Conservation (phyloP, 2,329 filamentous ascomycete species). For the Chrysoporthe puriensis region DNA sequence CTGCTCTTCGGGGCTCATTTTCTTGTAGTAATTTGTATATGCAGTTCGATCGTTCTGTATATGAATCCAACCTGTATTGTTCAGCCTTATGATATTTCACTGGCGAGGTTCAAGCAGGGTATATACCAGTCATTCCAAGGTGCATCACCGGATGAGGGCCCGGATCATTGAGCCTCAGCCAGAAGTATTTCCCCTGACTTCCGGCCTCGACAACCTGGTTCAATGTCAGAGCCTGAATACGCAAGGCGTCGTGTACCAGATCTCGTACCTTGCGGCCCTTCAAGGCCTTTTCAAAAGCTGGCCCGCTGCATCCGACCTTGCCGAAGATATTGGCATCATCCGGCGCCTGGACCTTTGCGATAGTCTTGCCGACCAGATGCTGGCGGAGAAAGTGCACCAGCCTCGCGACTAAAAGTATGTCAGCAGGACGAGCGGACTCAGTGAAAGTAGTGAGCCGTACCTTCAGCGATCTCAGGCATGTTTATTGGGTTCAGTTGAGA, state of each 20-base stretch:
- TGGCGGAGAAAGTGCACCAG: constrained; percentile 84
- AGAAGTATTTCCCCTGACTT: constrained; percentile 97
- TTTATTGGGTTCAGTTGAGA: background rate
- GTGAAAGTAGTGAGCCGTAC: constrained; percentile 37
- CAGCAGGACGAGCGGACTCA: constrained; percentile 15
- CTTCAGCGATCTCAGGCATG: constrained; percentile 69
- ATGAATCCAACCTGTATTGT: constrained; percentile 73
- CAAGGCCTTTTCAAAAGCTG: constrained; percentile 74
- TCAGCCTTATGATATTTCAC: constrained; percentile 48
- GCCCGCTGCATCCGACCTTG: constrained; percentile 81
- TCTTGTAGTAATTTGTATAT: constrained; percentile 83
- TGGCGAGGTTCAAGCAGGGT: constrained; percentile 11
- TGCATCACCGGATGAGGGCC: constrained; percentile 90
- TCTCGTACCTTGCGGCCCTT: constrained; percentile 66
- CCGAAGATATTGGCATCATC: constrained; percentile 88
- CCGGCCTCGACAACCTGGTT: constrained; percentile 64
- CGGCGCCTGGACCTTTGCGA: constrained; percentile 69
- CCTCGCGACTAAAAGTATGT: constrained; percentile 66
- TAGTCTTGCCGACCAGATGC: constrained; percentile 81
- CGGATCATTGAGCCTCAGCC: constrained; percentile 68
- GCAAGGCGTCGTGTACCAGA: background rate
- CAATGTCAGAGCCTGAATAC: background rate
- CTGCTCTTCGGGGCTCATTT: constrained; percentile 62
- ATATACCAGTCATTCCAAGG: constrained; percentile 70
- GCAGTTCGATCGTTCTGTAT: constrained; percentile 77